Evolutionary conservation across 805 yeast species (phyloP).

Genomic region (Ogataea pignaliae): DNA sequence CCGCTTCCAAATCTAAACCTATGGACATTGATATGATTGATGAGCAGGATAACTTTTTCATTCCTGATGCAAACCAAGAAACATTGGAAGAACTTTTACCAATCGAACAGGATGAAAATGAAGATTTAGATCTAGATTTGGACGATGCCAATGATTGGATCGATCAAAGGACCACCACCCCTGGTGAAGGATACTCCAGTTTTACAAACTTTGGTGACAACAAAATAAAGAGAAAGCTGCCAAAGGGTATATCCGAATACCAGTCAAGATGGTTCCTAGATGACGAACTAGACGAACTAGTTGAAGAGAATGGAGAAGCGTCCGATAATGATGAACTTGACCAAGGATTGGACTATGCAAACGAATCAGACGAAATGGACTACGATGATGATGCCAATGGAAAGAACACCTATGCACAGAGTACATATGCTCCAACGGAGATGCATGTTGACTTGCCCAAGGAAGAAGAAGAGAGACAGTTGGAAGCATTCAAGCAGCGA

Average conservation of each 20-base stretch:
- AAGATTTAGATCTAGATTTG: conserved; percentile 30
- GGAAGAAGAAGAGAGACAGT: conserved; percentile 81
- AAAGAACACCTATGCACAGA: conserved; percentile 17
- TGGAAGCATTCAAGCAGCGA: conserved; percentile 57
- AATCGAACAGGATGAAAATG: conserved; percentile 43
- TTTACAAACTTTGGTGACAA: conserved; percentile 17
- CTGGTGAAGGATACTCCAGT: neutral
- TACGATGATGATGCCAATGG: conserved; percentile 45
- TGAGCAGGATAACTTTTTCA: conserved; percentile 24
- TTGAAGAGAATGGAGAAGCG: conserved; percentile 34
- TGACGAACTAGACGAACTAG: conserved; percentile 43
- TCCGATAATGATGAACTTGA: conserved; percentile 30
- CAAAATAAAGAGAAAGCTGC: conserved; percentile 39
- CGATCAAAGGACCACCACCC: conserved; percentile 11
- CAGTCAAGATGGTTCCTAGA: conserved; percentile 74
- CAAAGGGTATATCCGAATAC: conserved; percentile 71
- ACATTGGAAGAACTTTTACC: conserved; percentile 58
- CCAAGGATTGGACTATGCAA: conserved; percentile 24
- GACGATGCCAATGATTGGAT: conserved; percentile 20
- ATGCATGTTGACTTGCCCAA: conserved; percentile 68
- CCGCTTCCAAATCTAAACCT: neutral
- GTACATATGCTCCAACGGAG: conserved; percentile 35
- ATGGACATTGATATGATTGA: conserved; percentile 10
- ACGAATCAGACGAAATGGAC: conserved; percentile 27
- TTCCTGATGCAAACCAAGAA: conserved; percentile 44